Conservation (phyloP, 345 rosid genomes). For the Microcos paniculata region DNA sequence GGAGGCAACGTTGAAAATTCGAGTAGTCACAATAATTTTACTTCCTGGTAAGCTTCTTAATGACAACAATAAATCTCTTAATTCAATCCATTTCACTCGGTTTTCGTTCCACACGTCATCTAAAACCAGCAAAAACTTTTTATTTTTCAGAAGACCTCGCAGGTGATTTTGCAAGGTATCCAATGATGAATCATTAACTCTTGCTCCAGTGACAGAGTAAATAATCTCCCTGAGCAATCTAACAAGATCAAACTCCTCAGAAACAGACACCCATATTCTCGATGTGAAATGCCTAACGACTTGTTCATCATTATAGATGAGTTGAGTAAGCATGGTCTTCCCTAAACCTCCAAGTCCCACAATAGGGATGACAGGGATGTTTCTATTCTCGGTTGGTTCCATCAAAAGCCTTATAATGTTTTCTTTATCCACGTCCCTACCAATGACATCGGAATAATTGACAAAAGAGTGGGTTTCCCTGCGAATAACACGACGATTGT, state of each 20-base stretch:
- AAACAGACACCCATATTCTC: slow-evolving; percentile 12
- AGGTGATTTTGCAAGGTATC: not conserved
- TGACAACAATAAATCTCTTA: not conserved
- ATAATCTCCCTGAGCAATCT: not conserved
- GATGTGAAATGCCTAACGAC: not conserved
- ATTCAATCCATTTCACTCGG: not conserved
- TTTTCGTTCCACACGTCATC: slow-evolving; percentile 16
- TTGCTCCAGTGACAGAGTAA: not conserved
- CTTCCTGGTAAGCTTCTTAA: not conserved
- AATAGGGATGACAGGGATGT: slow-evolving; percentile 7
- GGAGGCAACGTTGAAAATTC: not conserved
- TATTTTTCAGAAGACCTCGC: not conserved
- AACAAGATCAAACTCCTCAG: not conserved
- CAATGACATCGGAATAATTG: not conserved
- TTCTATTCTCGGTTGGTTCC: not conserved
- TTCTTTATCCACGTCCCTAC: slow-evolving; percentile 1
- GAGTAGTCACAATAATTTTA: not conserved
- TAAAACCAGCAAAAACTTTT: slow-evolving; percentile 9
- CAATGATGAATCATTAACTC: not conserved
- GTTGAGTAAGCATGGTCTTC: slow-evolving; percentile 13
- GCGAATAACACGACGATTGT: not conserved
- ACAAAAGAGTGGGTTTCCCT: not conserved
- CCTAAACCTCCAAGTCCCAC: slow-evolving; percentile 15
- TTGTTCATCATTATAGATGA: not conserved
- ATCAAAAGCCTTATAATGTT: not conserved